A percentile compares a stretch with the other conserved stretches of the same genome.
These are phyloP conservation scores for Paecilomyces fulvus DNA, from an alignment of 2,329 filamentous ascomycete genomes.

Conservation along the genomic window DNA sequence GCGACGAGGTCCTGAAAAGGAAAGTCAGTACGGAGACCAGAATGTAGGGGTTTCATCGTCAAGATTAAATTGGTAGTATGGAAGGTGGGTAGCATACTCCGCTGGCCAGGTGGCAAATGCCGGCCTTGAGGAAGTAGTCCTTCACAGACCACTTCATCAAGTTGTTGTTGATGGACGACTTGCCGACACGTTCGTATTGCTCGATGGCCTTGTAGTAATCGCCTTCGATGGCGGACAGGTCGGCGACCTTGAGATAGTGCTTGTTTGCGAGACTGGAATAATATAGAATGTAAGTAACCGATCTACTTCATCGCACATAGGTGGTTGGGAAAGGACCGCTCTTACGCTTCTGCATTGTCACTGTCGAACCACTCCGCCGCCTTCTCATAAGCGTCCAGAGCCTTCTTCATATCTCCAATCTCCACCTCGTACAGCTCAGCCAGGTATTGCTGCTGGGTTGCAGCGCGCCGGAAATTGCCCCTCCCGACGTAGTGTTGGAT, in stretches of 20 bases:
- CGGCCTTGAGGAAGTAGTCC: slow-evolving; percentile 90
- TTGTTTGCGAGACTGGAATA: slow-evolving; percentile 72
- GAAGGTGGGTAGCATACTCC: slow-evolving; percentile 25
- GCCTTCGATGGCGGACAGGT: slow-evolving; percentile 69
- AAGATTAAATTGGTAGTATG: background rate
- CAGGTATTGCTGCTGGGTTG: slow-evolving; percentile 80
- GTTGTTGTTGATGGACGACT: slow-evolving; percentile 73
- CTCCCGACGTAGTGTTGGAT: slow-evolving; percentile 81
- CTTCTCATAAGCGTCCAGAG: slow-evolving; percentile 73
- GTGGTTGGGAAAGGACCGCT: slow-evolving; percentile 12
- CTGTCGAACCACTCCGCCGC: slow-evolving; percentile 85
- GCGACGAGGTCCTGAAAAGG: slow-evolving; percentile 60
- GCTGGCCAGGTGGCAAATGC: slow-evolving; percentile 77
- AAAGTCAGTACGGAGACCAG: slow-evolving; percentile 1
- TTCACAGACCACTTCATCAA: slow-evolving; percentile 91
- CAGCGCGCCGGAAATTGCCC: slow-evolving; percentile 85
- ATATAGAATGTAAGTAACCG: background rate
- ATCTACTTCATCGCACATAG: background rate
- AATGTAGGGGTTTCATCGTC: too few species aligned
- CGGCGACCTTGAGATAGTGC: slow-evolving; percentile 83
- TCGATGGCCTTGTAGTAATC: slow-evolving; percentile 80
- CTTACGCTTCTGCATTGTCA: slow-evolving; percentile 74
- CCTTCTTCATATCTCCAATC: slow-evolving; percentile 66
- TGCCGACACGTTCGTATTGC: slow-evolving; percentile 75
- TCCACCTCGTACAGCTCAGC: slow-evolving; percentile 81